phyloP scores from a whole-genome alignment of 495 filamentous ascomycete genomes.

The Trypethelium eluteriae region DNA sequence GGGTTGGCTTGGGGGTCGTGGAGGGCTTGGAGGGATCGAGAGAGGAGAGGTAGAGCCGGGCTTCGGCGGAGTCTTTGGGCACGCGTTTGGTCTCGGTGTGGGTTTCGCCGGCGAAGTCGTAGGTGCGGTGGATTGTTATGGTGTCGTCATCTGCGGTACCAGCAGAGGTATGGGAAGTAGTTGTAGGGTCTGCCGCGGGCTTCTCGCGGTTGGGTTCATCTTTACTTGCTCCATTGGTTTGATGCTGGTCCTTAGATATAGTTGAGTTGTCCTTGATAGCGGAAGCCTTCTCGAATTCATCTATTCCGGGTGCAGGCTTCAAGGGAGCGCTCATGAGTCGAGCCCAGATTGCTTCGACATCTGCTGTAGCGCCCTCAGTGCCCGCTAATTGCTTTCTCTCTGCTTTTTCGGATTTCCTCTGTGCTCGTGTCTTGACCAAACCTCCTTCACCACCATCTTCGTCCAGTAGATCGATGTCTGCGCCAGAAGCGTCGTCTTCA shows the following conservation, averaged over 20 bases:
- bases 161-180: background rate
- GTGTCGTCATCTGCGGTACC: slow-evolving; percentile 39
- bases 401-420: slow-evolving; percentile 32
- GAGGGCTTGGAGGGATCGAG: slow-evolving; percentile 12
- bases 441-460: slow-evolving; percentile 63
- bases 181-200: background rate
- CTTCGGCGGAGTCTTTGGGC: slow-evolving; percentile 70
- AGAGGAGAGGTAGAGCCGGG: slow-evolving; percentile 58
- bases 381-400: slow-evolving; percentile 2
- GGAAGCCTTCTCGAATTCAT: background rate
- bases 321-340: slow-evolving; percentile 49
- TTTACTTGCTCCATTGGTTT: background rate
- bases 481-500: slow-evolving; percentile 12
- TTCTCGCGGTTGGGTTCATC: background rate
- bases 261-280: background rate
- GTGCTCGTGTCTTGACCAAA: slow-evolving; percentile 69
- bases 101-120: slow-evolving; percentile 85
- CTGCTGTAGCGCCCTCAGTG: slow-evolving; percentile 27
- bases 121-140: slow-evolving; percentile 79
- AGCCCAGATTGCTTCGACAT: slow-evolving; percentile 85
- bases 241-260: background rate
- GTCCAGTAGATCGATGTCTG: slow-evolving; percentile 23
- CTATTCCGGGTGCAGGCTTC: slow-evolving; percentile 30
- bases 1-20: background rate
- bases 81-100: slow-evolving; percentile 71